Base-by-base conservation (phyloP, 2,329 filamentous ascomycete species). In the Parascedosporium putredinis region DNA sequence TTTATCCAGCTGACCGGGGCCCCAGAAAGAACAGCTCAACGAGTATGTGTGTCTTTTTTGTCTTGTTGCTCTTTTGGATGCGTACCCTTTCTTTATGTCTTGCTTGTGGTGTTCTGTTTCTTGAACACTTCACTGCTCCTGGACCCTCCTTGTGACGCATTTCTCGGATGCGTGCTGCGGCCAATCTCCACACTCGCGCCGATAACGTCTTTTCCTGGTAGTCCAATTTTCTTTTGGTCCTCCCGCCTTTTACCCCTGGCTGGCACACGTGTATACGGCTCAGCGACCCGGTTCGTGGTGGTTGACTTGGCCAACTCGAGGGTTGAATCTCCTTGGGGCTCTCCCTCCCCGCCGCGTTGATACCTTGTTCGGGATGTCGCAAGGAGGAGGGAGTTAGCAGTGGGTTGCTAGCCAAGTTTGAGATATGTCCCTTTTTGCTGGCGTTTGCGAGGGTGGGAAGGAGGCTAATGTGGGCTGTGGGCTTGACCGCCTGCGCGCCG, bases 1-100 rank as follows among this genome's bases (percentile, higher is more conserved):
- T 75, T 76, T 54, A 58, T 68, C 46, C 54, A 60, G 46, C 57
- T 69, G 44, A 75, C 73, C 9, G 70, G 71, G 29, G 64, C 67
- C 14, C 60, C 62, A 14, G 72, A 73, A 48, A 67, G 69, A 52
- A 64, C 61, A 29, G 72, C 73, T 31, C 61, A 64, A 51, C 65
- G 67, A 61, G 73, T 75, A 67, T 56, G 70, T 68, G 40, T 12
- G 18, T 50, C n/a, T 22, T n/a, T 45, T 27, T 23, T 31, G n/a
- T 2, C 16, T 34, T 34, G 14, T 23, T 34, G 14, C 27, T 16
- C n/a, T 25, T n/a, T 47, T 34, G 23, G 23, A 23, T 22, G 14
- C 27, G 16, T n/a, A n/a, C n/a, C n/a, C n/a, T n/a, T n/a, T n/a
- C n/a, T n/a, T n/a, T n/a, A n/a, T n/a, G n/a, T n/a, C n/a, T n/a